A percentile compares a stretch with the other conserved stretches of the same genome.
These are phyloP conservation scores for Bipolaris oryzae DNA, from an alignment of 2,329 filamentous ascomycete species.

Conservation along the genomic window DNA sequence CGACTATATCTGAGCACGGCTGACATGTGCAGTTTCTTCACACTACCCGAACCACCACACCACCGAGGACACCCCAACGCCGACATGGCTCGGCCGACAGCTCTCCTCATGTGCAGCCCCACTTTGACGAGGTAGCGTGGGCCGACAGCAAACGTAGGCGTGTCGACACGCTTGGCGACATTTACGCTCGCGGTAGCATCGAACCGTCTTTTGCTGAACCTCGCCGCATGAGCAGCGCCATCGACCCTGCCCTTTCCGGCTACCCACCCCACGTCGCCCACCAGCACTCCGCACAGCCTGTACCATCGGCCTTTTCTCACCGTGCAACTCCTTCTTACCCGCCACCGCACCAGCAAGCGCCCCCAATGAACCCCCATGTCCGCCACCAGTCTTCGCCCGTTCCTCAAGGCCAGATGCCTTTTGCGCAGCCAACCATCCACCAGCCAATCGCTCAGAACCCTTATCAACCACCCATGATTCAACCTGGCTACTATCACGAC, in stretches of 20 bases:
- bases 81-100: slow-evolving; percentile 34
- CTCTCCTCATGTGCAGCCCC: slow-evolving; percentile 34
- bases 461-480: slow-evolving; percentile 22
- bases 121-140: slow-evolving; percentile 42
- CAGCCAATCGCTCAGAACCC: slow-evolving; percentile 14
- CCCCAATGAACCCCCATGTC: slow-evolving; percentile 17
- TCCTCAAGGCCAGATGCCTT: slow-evolving; percentile 24
- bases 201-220: slow-evolving; percentile 24
- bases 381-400: slow-evolving; percentile 39
- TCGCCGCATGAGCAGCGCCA: slow-evolving; percentile 27
- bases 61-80: slow-evolving; percentile 41
- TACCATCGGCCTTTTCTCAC: slow-evolving; percentile 27
- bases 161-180: slow-evolving; percentile 34
- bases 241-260: slow-evolving; percentile 31
- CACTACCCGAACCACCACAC: slow-evolving; percentile 39
- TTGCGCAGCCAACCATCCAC: slow-evolving; percentile 17
- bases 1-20: not conserved
- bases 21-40: slow-evolving; percentile 33
- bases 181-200: slow-evolving; percentile 24
- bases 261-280: slow-evolving; percentile 21
- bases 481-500: slow-evolving; percentile 38
- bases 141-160: slow-evolving; percentile 35
- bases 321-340: slow-evolving; percentile 38
- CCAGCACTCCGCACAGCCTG: slow-evolving; percentile 8
- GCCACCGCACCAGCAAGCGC: slow-evolving; percentile 15